Evolutionary conservation across 148 eudicot genomes (phyloP).

Genomic region (Cornus suecica): DNA sequence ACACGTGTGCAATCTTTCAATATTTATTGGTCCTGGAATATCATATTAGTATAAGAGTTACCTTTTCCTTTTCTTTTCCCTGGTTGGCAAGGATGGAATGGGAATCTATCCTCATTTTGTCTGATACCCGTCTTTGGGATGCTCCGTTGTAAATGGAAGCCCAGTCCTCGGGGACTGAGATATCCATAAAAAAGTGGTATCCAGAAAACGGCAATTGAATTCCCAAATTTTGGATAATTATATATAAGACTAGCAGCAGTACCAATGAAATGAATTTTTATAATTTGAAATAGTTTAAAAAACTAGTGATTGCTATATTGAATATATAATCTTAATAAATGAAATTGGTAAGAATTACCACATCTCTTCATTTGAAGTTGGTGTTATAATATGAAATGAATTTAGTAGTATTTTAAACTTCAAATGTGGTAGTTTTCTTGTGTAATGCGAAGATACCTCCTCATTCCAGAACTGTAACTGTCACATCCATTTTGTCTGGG

Average conservation of each 20-base stretch:
- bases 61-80: no score
- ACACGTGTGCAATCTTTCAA: constrained; percentile 1
- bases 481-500: not conserved
- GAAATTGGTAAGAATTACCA: no score
- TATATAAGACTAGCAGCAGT: no score
- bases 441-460: not conserved
- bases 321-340: no score
- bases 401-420: no score
- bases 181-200: not conserved
- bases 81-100: not conserved
- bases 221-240: no score
- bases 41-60: not conserved
- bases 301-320: no score
- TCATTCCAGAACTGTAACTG: not conserved
- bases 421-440: not conserved
- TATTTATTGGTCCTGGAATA: not conserved
- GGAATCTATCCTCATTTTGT: not conserved
- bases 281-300: no score
- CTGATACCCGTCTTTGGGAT: not conserved
- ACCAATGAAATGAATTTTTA: no score
- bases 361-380: no score
- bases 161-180: constrained; percentile 24
- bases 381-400: no score
- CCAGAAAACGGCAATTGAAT: no score
- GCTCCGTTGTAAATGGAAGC: not conserved